Evolutionary conservation across 192 early-diverging fungal species (phyloP), one percentile per base, ranked within the genome.

Genomic region (Backusella morwellensis): DNA sequence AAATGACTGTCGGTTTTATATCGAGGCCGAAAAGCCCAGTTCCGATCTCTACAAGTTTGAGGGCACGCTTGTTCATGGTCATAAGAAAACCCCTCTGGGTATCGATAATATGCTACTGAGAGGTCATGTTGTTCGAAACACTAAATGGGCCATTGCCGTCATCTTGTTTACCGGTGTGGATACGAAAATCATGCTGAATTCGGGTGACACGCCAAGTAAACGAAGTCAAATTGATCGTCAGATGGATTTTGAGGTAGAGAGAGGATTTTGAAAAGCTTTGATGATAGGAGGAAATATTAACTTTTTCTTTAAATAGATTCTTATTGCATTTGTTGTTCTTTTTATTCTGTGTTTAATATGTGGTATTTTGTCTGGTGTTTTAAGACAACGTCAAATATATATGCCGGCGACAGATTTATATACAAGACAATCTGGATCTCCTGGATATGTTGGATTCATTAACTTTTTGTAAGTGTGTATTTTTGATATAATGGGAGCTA

Each of bases 161-260:
- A 92, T 93, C 12, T 69, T 97, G 9, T 94, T 89, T 70, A 98
- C 97, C 3, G 97, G 97, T 23, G 84, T 86, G 6, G 93, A 97
- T 73, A 95, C 96, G 63, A 99, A 98, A 78, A 96, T 98, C 73
- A 92, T 93, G 82, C 86, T 95, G 21, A 98, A 98, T 83, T 91
- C 96, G 34, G 96, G 96, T 15, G 89, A 91, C 41, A 95, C 96
- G 6, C 96, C 96, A 6, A 92, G 87, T 63, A 99, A 99, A 80
- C 91, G 96, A 70, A 95, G 93, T 73, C 86, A 89, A 66, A 92
- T 76, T 19, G 75, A 76, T 36, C 23, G 41, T 2, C 82, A 87
- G 73, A 95, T 97, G 94, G 97, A 99, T 79, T 79, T 82, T 11
- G 90, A 93, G 78, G 86, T 86, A 29, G 6, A 66, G 21, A 34